phyloP scores from a whole-genome alignment of 2,329 filamentous ascomycete genomes.

The Amauroascus niger region DNA sequence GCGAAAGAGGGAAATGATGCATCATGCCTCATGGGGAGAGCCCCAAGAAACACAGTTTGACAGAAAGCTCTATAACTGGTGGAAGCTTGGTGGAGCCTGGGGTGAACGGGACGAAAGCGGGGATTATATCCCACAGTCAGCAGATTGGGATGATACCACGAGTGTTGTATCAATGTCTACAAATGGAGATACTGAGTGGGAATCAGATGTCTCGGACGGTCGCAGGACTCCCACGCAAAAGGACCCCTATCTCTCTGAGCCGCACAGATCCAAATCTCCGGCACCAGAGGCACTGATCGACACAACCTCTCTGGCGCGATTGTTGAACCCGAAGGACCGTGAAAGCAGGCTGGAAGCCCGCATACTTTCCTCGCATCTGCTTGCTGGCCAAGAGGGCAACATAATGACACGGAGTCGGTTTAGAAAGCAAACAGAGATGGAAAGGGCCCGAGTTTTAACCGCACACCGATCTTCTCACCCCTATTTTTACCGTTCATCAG shows the following conservation, averaged over 20 bases:
- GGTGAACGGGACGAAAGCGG: conserved; percentile 71
- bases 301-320: conserved; percentile 59
- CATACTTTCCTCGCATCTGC: conserved; percentile 69
- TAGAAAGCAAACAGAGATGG: conserved; percentile 55
- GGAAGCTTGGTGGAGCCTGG: conserved; percentile 75
- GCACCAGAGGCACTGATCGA: conserved; percentile 54
- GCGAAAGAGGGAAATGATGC: conserved; percentile 49
- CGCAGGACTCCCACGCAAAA: conserved; percentile 64
- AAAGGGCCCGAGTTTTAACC: conserved; percentile 59
- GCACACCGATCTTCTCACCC: conserved; percentile 36
- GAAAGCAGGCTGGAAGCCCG: conserved; percentile 74
- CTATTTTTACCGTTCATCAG: conserved; percentile 20
- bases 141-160: conserved; percentile 68
- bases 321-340: conserved; percentile 68
- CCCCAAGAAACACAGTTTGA: conserved; percentile 59
- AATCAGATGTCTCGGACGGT: conserved; percentile 42
- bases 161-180: conserved; percentile 58
- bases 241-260: conserved; percentile 40
- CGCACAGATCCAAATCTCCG: too few relatives aligned
- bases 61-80: conserved; percentile 70
- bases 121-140: conserved; percentile 55
- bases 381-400: conserved; percentile 44
- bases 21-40: conserved; percentile 33
- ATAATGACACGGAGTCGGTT: conserved; percentile 78
- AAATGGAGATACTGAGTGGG: conserved; percentile 41